Evolutionary conservation across 106 monocot species (phyloP).

Genomic region (Vanilla planifolia): DNA sequence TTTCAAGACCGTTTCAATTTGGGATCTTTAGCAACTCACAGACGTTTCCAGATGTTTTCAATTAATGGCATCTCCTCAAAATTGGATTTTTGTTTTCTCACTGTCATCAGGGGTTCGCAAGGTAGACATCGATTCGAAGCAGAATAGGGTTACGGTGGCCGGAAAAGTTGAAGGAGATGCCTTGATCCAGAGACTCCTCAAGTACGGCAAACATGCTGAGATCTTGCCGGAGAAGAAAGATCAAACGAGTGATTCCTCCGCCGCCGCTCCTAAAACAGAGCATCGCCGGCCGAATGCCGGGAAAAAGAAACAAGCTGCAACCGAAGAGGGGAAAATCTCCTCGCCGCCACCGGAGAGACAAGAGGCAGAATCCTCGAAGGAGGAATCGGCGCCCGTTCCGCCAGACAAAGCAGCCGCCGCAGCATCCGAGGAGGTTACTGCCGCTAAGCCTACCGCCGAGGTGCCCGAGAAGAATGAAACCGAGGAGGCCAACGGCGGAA

Average conservation of each 20-base stretch:
- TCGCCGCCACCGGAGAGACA: neutral
- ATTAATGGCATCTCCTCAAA: neutral
- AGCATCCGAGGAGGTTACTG: neutral
- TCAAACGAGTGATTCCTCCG: neutral
- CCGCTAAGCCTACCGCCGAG: neutral
- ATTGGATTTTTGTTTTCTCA: neutral
- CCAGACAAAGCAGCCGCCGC: neutral
- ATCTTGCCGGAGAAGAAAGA: constrained; percentile 49
- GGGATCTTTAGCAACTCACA: neutral
- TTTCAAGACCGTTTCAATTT: constrained; percentile 29
- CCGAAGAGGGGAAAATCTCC: neutral
- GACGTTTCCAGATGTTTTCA: neutral
- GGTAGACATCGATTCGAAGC: constrained; percentile 31
- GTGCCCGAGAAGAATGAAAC: neutral
- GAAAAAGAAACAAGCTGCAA: neutral
- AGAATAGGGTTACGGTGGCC: constrained; percentile 52
- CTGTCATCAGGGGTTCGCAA: constrained; percentile 26
- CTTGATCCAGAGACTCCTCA: constrained; percentile 47
- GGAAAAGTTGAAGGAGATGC: constrained; percentile 37
- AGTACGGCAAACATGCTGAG: constrained; percentile 60
- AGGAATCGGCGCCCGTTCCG: neutral
- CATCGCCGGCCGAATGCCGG: neutral
- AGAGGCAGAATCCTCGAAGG: no score
- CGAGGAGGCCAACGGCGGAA: neutral
- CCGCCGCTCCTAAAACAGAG: constrained; percentile 6